Base-by-base conservation (phyloP, 1,284 basidiomycete species). In the Termitomyces sp. region DNA sequence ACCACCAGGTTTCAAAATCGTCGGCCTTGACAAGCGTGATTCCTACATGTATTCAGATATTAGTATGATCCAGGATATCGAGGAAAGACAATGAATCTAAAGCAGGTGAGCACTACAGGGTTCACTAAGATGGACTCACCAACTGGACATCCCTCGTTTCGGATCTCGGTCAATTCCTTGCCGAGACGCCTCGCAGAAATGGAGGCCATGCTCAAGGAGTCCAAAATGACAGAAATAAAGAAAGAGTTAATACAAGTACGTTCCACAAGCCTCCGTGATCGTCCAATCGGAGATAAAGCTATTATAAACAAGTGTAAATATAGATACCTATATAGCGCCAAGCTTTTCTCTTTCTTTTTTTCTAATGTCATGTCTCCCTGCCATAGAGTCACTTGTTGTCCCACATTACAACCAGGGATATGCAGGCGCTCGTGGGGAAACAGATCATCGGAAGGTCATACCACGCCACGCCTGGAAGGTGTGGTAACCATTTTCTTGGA, bases 151-250 rank as follows among this genome's bases (percentile, higher is more conserved):
- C 86, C 86, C 60, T 87, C 78, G n/a, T 68, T 67, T 56, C 84
- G 73, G 50, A 91, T 86, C 64, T 91, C 89, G 47, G 67, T 71
- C 24, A 92, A 76, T 67, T 92, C 89, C 70, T 90, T 91, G 57
- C 77, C 74, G 44, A 91, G 73, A 61, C 89, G 77, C 65, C 84
- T 74, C 30, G 80, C 70, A 46, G 86, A 83, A 55, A 90, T 87
- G 38, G 81, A 79, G 53, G 83, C 70, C 82, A 86, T 88, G 50
- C 10, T 51, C 10, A 47, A 47, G 30, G 9, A 45, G n/a, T 49
- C 26, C 44, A 15, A 42, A 40, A 40, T 26, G 17, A 46, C 13
- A 30, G 38, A 36, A 45, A n/a, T 40, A 24, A 54, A 38, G 43
- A 47, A 17, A 30, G n/a, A 17, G 48, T 34, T 21, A 17, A 19